phyloP scores from a whole-genome alignment of 2,329 filamentous ascomycete genomes.

The Ceratocystis ficicola region DNA sequence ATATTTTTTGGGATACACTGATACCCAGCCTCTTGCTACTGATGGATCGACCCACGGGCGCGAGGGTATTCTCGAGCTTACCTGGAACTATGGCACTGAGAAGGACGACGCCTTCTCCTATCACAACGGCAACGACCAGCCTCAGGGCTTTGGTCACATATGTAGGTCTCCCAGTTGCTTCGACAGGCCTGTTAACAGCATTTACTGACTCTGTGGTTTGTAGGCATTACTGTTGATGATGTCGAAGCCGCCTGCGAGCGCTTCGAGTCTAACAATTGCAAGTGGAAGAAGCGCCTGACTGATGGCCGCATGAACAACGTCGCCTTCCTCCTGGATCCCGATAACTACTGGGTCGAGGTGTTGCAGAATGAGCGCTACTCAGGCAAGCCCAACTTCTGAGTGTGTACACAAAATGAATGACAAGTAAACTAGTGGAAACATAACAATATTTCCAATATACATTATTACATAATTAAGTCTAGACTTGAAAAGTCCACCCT shows the following conservation, averaged over 20 bases:
- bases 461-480: background rate
- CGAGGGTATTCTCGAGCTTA: conserved; percentile 82
- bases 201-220: conserved; percentile 23
- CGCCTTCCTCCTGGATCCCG: conserved; percentile 80
- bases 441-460: background rate
- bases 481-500: background rate
- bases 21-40: conserved; percentile 40
- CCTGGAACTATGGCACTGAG: conserved; percentile 75
- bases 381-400: conserved; percentile 42
- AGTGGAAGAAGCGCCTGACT: conserved; percentile 91
- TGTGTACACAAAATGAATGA: conserved; percentile 29
- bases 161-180: conserved; percentile 41
- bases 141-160: conserved; percentile 90
- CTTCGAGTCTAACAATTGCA: conserved; percentile 68
- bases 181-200: background rate
- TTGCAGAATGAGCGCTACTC: conserved; percentile 65
- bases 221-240: conserved; percentile 71
- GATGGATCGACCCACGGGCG: conserved; percentile 48
- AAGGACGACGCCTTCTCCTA: conserved; percentile 75
- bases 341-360: conserved; percentile 71
- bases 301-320: conserved; percentile 90
- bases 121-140: conserved; percentile 82
- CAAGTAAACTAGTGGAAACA: background rate
- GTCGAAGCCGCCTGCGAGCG: conserved; percentile 76
- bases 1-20: conserved; percentile 80